Conservation (phyloP, 345 rosid species). For the Dipteronia sinensis region DNA sequence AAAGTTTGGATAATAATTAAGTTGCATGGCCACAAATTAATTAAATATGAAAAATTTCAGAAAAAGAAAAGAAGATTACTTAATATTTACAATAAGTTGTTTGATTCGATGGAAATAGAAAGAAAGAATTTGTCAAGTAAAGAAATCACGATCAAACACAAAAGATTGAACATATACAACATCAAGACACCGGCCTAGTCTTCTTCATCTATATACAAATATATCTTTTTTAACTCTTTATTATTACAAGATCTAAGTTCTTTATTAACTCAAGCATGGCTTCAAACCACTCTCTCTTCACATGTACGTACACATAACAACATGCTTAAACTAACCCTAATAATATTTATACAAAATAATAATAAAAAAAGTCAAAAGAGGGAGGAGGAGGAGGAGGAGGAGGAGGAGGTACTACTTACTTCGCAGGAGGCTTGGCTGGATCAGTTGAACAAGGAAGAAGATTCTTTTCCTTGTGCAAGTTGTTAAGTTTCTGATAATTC, state of each 20-base stretch:
- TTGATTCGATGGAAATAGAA: not conserved
- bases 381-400: not conserved
- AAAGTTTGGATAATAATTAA: not conserved
- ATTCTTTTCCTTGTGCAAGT: slow-evolving; percentile 31
- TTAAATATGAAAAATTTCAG: too few species aligned
- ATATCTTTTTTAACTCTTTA: not conserved
- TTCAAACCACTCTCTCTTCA: not conserved
- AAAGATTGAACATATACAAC: not conserved
- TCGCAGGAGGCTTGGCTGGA: slow-evolving; percentile 78
- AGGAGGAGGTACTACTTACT: slow-evolving; percentile 37
- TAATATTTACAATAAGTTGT: not conserved
- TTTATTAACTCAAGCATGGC: not conserved
- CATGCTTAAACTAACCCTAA: slow-evolving; percentile 10
- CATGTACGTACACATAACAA: not conserved
- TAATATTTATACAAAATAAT: not conserved
- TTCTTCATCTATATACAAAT: not conserved
- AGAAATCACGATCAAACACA: not conserved
- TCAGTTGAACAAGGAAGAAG: slow-evolving; percentile 40
- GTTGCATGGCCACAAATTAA: not conserved
- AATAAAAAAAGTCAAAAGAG: not conserved
- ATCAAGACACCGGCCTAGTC: not conserved
- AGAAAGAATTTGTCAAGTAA: not conserved
- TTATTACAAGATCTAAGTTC: slow-evolving; percentile 6
- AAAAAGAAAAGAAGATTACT: not conserved
- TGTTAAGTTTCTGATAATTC: slow-evolving; percentile 14